Base-by-base conservation (phyloP, 371 early-diverging fungal species). In the Encephalitozoon hellem region DNA sequence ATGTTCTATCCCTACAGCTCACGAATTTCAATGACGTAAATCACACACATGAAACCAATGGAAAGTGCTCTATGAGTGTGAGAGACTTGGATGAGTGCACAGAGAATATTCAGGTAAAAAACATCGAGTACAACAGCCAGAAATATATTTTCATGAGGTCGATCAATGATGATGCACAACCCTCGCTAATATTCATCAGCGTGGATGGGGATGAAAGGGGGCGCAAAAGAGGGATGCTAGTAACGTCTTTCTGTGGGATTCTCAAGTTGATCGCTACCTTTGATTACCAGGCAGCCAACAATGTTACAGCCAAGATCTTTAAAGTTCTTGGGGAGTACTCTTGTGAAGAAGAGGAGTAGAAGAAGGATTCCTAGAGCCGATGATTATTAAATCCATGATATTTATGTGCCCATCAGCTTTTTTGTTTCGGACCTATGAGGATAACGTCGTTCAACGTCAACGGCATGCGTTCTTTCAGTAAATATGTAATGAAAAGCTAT, bases 381-480 rank as follows among this genome's bases (percentile, higher is more conserved):
- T 47, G 21, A 47, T 47, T n/a, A 47, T 47, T 47, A 47, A 47
- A 47, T 47, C 21, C 18, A 47, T 47, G 49, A 47, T 47, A 47
- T 47, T 47, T 47, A 47, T 47, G 15, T 47, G 49, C 18, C 49
- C 49, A 43, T 47, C 15, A 8, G 21, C 18, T 18, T 6, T 15
- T 3, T 21, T 47, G n/a, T 3, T 47, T 21, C 3, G 2, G 18
- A 0, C 18, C 2, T 47, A 80, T 80, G 54, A 73, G 64, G 47
- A 70, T 80, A 53, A 34, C 66, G n/a, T 69, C 76, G 11, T 78
- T 78, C 43, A 81, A 81, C 41, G 76, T 81, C 12, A 81, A 81
- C 71, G 82, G 82, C 1, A 47, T 81, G 18, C 32, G 67, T 18
- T 75, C 82, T 39, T 81, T 76, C 54, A 30, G 1, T 21, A 76